phyloP scores from a whole-genome alignment of 192 early-diverging fungal genomes.

The Coemansia sp. region DNA sequence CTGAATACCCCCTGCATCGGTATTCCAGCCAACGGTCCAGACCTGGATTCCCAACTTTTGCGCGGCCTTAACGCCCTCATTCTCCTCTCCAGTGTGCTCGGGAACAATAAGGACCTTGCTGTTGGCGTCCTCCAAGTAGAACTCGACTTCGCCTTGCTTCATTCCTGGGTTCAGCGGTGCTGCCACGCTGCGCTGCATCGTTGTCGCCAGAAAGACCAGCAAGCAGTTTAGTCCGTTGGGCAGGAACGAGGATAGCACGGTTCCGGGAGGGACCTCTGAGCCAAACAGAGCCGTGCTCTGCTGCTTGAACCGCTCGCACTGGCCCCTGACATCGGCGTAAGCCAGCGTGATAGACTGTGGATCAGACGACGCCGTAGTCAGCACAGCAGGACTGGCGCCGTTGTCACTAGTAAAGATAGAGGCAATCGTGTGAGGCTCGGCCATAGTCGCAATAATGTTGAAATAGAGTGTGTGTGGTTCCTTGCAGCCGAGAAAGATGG shows the following conservation, averaged over 20 bases:
- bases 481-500: background rate
- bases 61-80: conserved; percentile 60
- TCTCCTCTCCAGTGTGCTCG: conserved; percentile 48
- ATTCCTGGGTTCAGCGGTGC: conserved; percentile 73
- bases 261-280: conserved; percentile 25
- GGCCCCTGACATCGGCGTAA: conserved; percentile 42
- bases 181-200: conserved; percentile 60
- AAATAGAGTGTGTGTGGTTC: background rate
- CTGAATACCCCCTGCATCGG: conserved; percentile 18
- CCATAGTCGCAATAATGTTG: background rate
- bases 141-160: conserved; percentile 68
- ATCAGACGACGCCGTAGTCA: conserved; percentile 46
- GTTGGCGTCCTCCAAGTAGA: conserved; percentile 73
- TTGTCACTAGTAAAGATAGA: conserved; percentile 31
- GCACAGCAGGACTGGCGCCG: conserved; percentile 26
- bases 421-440: conserved; percentile 32
- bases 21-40: conserved; percentile 57
- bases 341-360: conserved; percentile 34
- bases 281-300: conserved; percentile 31
- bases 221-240: conserved; percentile 71
- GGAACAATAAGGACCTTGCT: conserved; percentile 64
- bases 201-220: conserved; percentile 65
- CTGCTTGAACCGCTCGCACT: conserved; percentile 41
- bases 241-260: conserved; percentile 57
- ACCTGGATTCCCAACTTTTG: conserved; percentile 53